A percentile compares a stretch with the other conserved stretches of the same genome.
These are phyloP conservation scores for Arxiozyma telluris DNA, from an alignment of 1,139 yeast genomes.

Conservation along the genomic window DNA sequence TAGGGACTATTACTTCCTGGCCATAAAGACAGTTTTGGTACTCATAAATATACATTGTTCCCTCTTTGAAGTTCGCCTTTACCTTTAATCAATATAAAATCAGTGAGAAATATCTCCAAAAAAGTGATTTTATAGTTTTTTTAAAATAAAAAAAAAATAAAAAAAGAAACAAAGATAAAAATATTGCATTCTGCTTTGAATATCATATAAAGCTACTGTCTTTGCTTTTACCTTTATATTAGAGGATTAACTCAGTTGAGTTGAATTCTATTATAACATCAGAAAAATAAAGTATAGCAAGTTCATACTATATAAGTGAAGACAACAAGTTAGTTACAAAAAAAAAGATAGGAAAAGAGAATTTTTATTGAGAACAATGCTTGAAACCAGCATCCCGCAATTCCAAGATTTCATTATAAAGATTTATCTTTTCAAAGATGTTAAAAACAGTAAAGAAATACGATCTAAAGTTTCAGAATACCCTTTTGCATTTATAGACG, in stretches of 20 bases:
- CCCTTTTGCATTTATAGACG: slow-evolving; percentile 41
- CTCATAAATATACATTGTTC: too few species aligned
- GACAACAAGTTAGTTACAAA: too few species aligned
- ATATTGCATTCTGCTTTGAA: background rate
- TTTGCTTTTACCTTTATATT: too few species aligned
- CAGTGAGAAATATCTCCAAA: too few species aligned
- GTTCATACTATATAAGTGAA: too few species aligned
- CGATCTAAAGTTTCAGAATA: slow-evolving; percentile 32
- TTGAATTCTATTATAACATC: too few species aligned
- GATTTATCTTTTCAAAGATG: slow-evolving; percentile 36
- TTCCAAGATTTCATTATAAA: slow-evolving; percentile 33
- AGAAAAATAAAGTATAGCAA: too few species aligned
- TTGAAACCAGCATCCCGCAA: slow-evolving; percentile 34
- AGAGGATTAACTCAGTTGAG: background rate
- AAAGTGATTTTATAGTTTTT: too few species aligned
- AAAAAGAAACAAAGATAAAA: too few species aligned
- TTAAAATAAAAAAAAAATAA: too few species aligned
- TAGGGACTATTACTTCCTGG: background rate
- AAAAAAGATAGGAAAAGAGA: too few species aligned
- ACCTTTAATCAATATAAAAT: background rate
- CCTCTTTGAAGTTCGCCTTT: background rate
- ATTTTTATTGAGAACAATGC: slow-evolving; percentile 3
- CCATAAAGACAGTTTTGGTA: background rate
- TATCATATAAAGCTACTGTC: too few species aligned
- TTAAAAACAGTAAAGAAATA: slow-evolving; percentile 34